phyloP scores from a whole-genome alignment of 768 basidiomycete genomes.

The Boletus sensibilis region DNA sequence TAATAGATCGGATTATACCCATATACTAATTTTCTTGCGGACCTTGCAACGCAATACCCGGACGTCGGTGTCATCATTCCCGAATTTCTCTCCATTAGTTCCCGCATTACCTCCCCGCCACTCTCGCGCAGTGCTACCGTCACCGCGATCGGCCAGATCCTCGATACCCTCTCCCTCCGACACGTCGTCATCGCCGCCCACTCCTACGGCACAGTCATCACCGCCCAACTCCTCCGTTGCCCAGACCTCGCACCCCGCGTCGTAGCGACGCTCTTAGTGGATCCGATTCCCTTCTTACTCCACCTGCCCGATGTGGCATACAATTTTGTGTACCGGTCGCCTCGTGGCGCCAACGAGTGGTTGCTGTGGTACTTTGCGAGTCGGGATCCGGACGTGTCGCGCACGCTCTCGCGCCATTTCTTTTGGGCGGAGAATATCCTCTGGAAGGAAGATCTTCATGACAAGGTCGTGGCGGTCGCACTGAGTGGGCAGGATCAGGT shows the following conservation, averaged over 20 bases:
- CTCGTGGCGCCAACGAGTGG: slow-evolving; percentile 58
- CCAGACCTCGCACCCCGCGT: slow-evolving; percentile 34
- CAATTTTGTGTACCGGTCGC: slow-evolving; percentile 62
- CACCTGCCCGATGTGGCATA: slow-evolving; percentile 61
- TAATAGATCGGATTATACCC: slow-evolving; percentile 60
- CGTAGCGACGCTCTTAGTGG: slow-evolving; percentile 49
- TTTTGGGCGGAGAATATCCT: slow-evolving; percentile 65
- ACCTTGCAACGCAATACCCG: slow-evolving; percentile 42
- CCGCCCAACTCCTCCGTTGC: slow-evolving; percentile 52
- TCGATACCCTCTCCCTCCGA: slow-evolving; percentile 40
- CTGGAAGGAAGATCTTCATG: slow-evolving; percentile 55
- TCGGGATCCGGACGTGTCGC: slow-evolving; percentile 60
- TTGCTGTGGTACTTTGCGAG: slow-evolving; percentile 68
- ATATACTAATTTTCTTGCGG: slow-evolving; percentile 51
- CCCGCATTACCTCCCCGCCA: slow-evolving; percentile 56
- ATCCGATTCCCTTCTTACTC: slow-evolving; percentile 65
- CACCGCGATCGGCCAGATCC: slow-evolving; percentile 42
- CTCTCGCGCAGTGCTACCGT: slow-evolving; percentile 43
- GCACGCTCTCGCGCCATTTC: slow-evolving; percentile 57
- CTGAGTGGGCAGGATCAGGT: slow-evolving; percentile 44
- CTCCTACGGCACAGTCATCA: slow-evolving; percentile 62
- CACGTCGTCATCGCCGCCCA: slow-evolving; percentile 51
- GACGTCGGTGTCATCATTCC: slow-evolving; percentile 58
- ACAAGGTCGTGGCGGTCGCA: slow-evolving; percentile 33
- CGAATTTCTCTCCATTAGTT: slow-evolving; percentile 59